Base-by-base conservation (phyloP, 2,329 filamentous ascomycete species). In the Beauveria australis region DNA sequence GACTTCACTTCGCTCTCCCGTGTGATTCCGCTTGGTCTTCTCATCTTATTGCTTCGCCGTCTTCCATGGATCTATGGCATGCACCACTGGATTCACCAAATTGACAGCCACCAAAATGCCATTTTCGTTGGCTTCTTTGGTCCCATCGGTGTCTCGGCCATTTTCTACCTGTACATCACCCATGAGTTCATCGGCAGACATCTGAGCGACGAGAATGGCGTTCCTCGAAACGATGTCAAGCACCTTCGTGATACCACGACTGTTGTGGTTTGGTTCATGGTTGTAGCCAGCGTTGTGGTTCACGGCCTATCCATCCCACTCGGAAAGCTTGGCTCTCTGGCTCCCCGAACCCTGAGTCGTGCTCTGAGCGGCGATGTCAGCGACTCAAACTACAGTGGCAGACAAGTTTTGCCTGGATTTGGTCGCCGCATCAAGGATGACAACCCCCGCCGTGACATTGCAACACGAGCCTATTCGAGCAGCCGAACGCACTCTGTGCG, bases 41-140 rank as follows among this genome's bases (percentile, higher is more conserved):
- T 93, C 12, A 86, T 96, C 12, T 77, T 97, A 3, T 72, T 96
- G 1, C 75, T 96, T 22, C 83, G 92, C 44, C 86, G 92, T 2
- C 78, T 92, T 7, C 92, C 92, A 0, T 84, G 91, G 70, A 80
- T 97, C 0, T 82, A 91, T 57, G 82, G 80, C 0, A 78, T 93
- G 72, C 88, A 92, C 70, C 88, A 82, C 66, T 81, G 82, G 62
- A 92, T 96, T 49, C 89, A 83, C 33, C 91, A 96, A 70, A 92
- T 96, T 47, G 83, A 91, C 61, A 80, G 88, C 46, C 73, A 82
- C 33, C 81, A 83, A 4, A 91, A 96, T 66, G 91, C 91, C 1
- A 75, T 89, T 0, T 96, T 96, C 68, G 89, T 94, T 8, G 92
- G 92, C 0, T 96, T 96, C 76, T 97, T 97, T 65, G 92, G 92